Evolutionary conservation across 1,284 basidiomycete genomes (phyloP).

Genomic region (Puccinia brachypodii): DNA sequence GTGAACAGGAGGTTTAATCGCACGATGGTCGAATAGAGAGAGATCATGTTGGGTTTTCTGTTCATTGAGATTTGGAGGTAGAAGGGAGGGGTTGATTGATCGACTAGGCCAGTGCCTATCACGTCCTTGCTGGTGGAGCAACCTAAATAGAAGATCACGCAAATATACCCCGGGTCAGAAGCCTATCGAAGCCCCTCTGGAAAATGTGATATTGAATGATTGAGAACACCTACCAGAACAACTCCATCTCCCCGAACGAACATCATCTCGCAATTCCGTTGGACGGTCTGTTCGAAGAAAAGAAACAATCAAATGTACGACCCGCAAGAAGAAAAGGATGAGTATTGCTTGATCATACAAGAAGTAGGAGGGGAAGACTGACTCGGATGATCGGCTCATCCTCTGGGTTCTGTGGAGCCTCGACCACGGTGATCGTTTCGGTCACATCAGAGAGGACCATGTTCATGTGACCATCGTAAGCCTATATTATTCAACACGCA

Average conservation of each 20-base stretch:
- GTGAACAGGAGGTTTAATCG: too few relatives aligned
- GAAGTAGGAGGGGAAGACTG: conserved; percentile 50
- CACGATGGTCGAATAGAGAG: too few relatives aligned
- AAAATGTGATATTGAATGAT: not conserved
- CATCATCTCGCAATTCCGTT: conserved; percentile 94
- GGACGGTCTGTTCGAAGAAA: conserved; percentile 69
- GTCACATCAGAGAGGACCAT: conserved; percentile 95
- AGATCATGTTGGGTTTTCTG: too few relatives aligned
- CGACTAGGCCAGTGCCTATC: not conserved
- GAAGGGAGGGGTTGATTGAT: too few relatives aligned
- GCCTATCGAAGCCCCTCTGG: not conserved
- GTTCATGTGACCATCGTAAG: conserved; percentile 99
- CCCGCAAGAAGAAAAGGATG: not conserved
- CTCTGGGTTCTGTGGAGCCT: conserved; percentile 59
- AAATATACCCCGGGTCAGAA: not conserved
- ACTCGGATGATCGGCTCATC: conserved; percentile 54
- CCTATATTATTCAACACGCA: conserved; percentile 62
- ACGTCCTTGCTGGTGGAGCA: conserved; percentile 38
- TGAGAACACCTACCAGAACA: conserved; percentile 55
- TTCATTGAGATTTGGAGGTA: too few relatives aligned
- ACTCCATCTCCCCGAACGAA: conserved; percentile 71
- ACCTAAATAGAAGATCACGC: conserved; percentile 18
- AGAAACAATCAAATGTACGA: not conserved
- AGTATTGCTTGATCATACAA: not conserved
- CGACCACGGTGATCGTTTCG: conserved; percentile 90